Conservation (phyloP, 2,329 filamentous ascomycete species). For the Epichloe festucae region DNA sequence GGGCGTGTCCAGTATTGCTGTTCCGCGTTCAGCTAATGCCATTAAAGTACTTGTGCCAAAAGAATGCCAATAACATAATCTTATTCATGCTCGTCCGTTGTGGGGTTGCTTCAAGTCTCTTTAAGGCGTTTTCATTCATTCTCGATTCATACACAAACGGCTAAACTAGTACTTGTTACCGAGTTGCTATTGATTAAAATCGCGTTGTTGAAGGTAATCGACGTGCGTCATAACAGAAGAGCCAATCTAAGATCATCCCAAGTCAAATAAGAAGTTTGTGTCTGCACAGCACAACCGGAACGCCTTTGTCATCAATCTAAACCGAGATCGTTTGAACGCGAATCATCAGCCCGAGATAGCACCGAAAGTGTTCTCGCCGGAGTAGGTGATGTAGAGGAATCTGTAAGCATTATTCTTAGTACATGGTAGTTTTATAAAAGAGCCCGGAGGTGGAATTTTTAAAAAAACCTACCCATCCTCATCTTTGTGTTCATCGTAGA, state of each 20-base stretch:
- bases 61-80: too few species aligned
- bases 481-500: constrained; percentile 98
- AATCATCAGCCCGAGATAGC: constrained; percentile 9
- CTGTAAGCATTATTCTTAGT: constrained; percentile 27
- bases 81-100: too few species aligned
- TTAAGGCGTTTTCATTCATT: not conserved
- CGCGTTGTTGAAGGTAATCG: not conserved
- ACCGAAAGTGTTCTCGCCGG: constrained; percentile 98
- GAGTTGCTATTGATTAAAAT: not conserved
- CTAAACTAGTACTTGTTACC: not conserved
- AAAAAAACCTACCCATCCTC: constrained; percentile 46
- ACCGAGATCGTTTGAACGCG: not conserved
- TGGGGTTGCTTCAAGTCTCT: not conserved
- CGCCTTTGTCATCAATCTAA: constrained; percentile 12
- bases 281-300: constrained; percentile 20
- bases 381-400: constrained; percentile 99
- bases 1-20: too few species aligned
- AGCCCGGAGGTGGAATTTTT: not conserved
- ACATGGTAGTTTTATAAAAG: not conserved
- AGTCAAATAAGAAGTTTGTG: constrained; percentile 11
- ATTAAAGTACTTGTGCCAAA: too few species aligned
- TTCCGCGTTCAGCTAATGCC: too few species aligned
- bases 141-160: not conserved
- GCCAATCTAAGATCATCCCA: not conserved
- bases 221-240: constrained; percentile 8